Conservation (phyloP, 139 green algal genomes). For the Pedinophyceae sp. region DNA sequence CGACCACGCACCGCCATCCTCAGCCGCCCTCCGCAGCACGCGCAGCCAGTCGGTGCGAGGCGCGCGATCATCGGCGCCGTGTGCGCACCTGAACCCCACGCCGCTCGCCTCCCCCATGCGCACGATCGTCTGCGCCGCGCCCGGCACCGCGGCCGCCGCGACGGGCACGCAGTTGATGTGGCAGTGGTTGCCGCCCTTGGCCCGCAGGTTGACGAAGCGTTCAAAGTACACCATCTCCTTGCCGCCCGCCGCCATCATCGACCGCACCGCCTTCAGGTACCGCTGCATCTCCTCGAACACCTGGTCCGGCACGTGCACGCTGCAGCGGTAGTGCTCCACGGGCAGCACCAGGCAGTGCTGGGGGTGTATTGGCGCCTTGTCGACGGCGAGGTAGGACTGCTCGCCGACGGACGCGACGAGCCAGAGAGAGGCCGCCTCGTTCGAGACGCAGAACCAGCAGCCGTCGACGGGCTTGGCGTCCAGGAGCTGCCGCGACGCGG, state of each 20-base stretch:
- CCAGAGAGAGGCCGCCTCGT: slow-evolving; percentile 33
- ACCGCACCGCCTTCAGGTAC: slow-evolving; percentile 4
- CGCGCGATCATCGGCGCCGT: slow-evolving; percentile 4
- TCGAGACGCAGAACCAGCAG: slow-evolving; percentile 77
- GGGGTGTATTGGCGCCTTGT: slow-evolving; percentile 64
- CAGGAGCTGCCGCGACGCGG: not conserved
- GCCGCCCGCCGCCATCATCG: slow-evolving; percentile 13
- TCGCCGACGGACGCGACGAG: slow-evolving; percentile 33
- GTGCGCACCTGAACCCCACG: slow-evolving; percentile 13
- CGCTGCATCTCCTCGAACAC: slow-evolving; percentile 34
- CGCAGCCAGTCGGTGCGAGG: not conserved
- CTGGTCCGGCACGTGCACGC: slow-evolving; percentile 22
- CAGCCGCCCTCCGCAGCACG: not conserved
- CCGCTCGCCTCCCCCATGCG: slow-evolving; percentile 12
- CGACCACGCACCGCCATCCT: no score
- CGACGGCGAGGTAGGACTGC: slow-evolving; percentile 61
- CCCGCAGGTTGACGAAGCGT: slow-evolving; percentile 57
- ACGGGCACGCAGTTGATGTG: slow-evolving; percentile 68
- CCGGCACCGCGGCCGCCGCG: slow-evolving; percentile 9
- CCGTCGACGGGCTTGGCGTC: slow-evolving; percentile 39
- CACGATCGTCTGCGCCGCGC: slow-evolving; percentile 7
- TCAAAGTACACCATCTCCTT: slow-evolving; percentile 69
- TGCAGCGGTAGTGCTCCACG: slow-evolving; percentile 68
- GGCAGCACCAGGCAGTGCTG: slow-evolving; percentile 75
- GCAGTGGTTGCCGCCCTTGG: slow-evolving; percentile 71